Conservation (phyloP, 345 rosid genomes). For the Balakata baccata region DNA sequence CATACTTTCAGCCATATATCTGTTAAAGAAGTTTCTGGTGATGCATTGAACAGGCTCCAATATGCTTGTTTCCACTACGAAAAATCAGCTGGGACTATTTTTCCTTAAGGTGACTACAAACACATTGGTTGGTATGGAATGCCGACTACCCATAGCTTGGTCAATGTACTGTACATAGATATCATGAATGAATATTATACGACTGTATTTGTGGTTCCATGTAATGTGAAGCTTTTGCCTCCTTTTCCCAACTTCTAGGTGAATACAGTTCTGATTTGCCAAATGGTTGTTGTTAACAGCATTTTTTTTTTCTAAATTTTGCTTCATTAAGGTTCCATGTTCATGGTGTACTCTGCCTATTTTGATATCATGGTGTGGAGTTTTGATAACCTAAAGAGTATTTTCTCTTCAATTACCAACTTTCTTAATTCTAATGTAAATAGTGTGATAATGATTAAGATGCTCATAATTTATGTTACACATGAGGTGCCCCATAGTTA, state of each 20-base stretch:
- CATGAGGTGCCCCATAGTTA: background rate
- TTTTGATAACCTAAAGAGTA: background rate
- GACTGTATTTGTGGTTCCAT: conserved; percentile 42
- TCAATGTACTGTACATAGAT: conserved; percentile 43
- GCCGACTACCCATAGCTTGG: conserved; percentile 30
- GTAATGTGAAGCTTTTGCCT: conserved; percentile 33
- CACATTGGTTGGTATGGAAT: conserved; percentile 34
- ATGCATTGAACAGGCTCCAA: conserved; percentile 22
- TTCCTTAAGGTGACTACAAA: conserved; percentile 41
- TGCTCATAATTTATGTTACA: background rate
- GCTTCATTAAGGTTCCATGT: conserved; percentile 3
- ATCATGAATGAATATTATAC: conserved; percentile 31
- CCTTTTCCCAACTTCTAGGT: conserved; percentile 3
- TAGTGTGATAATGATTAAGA: background rate
- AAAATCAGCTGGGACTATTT: conserved; percentile 20
- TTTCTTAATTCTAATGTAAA: background rate
- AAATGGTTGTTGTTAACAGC: conserved; percentile 8
- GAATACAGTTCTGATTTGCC: conserved; percentile 7
- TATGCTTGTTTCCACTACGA: conserved; percentile 29
- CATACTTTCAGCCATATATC: conserved; percentile 28
- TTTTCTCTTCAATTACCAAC: background rate
- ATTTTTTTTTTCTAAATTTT: background rate
- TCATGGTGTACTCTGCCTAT: background rate
- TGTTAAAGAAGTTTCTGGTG: conserved; percentile 29
- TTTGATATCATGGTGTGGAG: conserved; percentile 5